phyloP scores from a whole-genome alignment of 2,329 filamentous ascomycete species.

The Dactylonectria estremocensis region DNA sequence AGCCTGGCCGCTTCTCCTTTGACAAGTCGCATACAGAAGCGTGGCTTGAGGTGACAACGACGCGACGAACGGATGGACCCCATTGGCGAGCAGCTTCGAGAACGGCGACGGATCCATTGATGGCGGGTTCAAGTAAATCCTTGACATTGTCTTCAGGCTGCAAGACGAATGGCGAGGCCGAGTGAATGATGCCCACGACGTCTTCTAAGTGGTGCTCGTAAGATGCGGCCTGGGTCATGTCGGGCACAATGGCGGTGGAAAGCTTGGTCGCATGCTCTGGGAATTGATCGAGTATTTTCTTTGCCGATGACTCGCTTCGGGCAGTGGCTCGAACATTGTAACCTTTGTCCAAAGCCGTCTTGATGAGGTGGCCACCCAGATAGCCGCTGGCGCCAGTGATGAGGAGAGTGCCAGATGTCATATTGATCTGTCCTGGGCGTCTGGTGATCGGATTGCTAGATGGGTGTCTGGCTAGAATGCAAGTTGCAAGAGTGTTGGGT shows the following conservation, averaged over 20 bases:
- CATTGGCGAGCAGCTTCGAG: neutral
- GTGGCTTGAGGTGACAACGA: neutral
- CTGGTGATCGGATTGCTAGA: neutral
- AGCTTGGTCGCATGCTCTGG: conserved; percentile 18
- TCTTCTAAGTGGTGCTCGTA: conserved; percentile 40
- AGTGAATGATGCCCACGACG: conserved; percentile 62
- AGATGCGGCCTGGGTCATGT: conserved; percentile 17
- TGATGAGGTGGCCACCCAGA: conserved; percentile 23
- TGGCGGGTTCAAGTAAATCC: conserved; percentile 47
- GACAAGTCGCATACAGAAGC: neutral
- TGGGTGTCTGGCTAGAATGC: neutral
- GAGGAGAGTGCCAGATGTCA: conserved; percentile 14
- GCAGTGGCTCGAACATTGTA: conserved; percentile 25
- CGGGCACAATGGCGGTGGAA: conserved; percentile 27
- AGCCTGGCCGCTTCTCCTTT: neutral
- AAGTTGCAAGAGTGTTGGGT: neutral
- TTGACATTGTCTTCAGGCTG: conserved; percentile 64
- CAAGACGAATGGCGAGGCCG: conserved; percentile 51
- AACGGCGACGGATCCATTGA: neutral
- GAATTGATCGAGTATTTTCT: conserved; percentile 17
- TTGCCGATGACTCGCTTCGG: conserved; percentile 25
- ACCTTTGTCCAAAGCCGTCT: conserved; percentile 18
- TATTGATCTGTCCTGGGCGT: neutral
- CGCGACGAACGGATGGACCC: neutral
- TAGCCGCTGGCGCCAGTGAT: conserved; percentile 28